These are phyloP conservation scores for Calonectria pseudoturangicola DNA, from an alignment of 2,329 filamentous ascomycete species.

Conservation along the genomic window DNA sequence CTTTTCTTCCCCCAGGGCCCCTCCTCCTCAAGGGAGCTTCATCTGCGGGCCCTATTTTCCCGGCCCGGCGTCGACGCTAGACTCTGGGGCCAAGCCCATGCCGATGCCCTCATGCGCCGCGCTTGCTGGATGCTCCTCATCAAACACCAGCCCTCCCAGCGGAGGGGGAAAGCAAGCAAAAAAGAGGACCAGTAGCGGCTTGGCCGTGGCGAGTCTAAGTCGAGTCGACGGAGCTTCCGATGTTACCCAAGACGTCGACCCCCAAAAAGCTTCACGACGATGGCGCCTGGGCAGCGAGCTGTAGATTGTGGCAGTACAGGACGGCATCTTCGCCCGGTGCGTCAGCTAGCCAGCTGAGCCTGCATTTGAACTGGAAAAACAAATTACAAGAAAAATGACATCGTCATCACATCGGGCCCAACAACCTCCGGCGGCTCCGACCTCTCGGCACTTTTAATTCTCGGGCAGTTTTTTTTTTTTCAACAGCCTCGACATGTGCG, in stretches of 20 bases:
- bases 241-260: neutral
- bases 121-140: constrained; percentile 21
- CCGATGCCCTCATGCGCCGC: constrained; percentile 1
- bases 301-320: constrained; percentile 8
- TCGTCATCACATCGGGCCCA: neutral
- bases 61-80: constrained; percentile 9
- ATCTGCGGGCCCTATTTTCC: constrained; percentile 7
- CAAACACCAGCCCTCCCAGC: neutral
- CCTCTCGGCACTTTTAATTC: neutral
- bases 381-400: too few relatives aligned
- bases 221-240: constrained; percentile 14
- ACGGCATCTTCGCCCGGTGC: neutral
- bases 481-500: neutral
- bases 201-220: neutral
- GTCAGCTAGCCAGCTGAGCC: neutral
- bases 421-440: neutral
- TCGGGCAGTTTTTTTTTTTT: neutral
- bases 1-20: neutral
- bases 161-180: neutral
- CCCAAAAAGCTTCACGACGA: constrained; percentile 7
- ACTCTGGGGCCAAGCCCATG: neutral
- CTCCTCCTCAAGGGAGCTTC: neutral
- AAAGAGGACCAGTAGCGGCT: neutral
- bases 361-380: neutral
- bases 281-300: constrained; percentile 4